Percentiles rank a stretch among this genome's conserved stretches.
Evolutionary conservation across 495 filamentous ascomycete species (phyloP).

Genomic region (Saxophila tyrrhenica): DNA sequence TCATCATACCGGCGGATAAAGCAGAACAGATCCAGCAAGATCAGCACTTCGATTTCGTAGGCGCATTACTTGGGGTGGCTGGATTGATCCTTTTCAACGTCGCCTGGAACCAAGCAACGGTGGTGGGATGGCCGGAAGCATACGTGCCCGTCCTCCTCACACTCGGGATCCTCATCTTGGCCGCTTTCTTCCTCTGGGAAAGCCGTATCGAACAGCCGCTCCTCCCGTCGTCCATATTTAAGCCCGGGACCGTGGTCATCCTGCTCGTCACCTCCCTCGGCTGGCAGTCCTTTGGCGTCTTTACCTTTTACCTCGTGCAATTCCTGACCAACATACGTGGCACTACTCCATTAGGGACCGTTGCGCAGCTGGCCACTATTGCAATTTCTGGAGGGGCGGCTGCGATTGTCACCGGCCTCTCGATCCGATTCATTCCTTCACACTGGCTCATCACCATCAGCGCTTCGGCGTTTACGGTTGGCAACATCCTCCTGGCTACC

Average conservation of each 20-base stretch:
- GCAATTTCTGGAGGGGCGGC: not conserved
- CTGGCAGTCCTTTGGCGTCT: slow-evolving; percentile 49
- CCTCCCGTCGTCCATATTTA: slow-evolving; percentile 40
- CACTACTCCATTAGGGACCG: not conserved
- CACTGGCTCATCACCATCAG: not conserved
- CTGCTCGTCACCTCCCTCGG: slow-evolving; percentile 42
- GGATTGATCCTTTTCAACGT: slow-evolving; percentile 44
- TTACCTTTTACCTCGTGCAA: slow-evolving; percentile 32
- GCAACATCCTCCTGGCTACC: not conserved
- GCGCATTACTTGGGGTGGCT: slow-evolving; percentile 40
- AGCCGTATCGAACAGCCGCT: slow-evolving; percentile 44
- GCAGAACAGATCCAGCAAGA: not conserved
- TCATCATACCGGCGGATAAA: slow-evolving; percentile 36
- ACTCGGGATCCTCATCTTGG: slow-evolving; percentile 40
- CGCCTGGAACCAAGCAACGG: slow-evolving; percentile 40
- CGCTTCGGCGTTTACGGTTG: not conserved
- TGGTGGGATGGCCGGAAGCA: slow-evolving; percentile 45
- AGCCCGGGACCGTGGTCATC: slow-evolving; percentile 39
- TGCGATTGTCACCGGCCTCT: not conserved
- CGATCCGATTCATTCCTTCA: not conserved
- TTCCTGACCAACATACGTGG: not conserved
- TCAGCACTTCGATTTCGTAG: slow-evolving; percentile 38
- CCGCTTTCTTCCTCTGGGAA: slow-evolving; percentile 39
- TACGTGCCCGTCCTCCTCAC: slow-evolving; percentile 22
- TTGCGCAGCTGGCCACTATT: not conserved